phyloP scores from a whole-genome alignment of 331 rosid genomes.

The Prunus yedoensis region DNA sequence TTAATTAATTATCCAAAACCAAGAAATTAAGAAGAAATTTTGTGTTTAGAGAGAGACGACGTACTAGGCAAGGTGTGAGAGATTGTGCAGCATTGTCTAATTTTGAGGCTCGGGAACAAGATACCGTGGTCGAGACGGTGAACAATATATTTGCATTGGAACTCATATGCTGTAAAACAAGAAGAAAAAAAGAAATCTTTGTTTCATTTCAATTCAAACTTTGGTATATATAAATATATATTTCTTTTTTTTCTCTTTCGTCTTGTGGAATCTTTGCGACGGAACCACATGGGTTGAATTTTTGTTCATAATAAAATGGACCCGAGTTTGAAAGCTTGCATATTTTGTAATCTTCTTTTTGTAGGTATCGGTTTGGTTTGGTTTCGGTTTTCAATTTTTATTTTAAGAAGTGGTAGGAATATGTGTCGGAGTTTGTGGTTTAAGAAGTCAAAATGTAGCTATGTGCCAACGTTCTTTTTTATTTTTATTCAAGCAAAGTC shows the following conservation, averaged over 20 bases:
- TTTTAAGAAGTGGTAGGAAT: conserved; percentile 58
- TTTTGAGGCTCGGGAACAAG: conserved; percentile 51
- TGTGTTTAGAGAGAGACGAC: conserved; percentile 31
- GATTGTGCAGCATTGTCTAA: conserved; percentile 41
- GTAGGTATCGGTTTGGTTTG: conserved; percentile 10
- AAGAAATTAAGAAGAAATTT: conserved; percentile 12
- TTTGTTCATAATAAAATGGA: conserved; percentile 21
- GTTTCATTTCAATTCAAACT: conserved; percentile 26
- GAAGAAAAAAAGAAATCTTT: background rate
- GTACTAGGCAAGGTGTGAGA: conserved; percentile 67
- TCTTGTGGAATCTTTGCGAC: background rate
- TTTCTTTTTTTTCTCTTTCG: background rate
- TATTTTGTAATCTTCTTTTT: conserved; percentile 29
- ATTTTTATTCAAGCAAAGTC: conserved; percentile 4
- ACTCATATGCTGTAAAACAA: conserved; percentile 24
- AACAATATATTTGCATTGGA: conserved; percentile 40
- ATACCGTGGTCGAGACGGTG: conserved; percentile 84
- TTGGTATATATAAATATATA: conserved; percentile 3
- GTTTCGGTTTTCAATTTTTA: background rate
- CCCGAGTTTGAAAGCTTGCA: conserved; percentile 38
- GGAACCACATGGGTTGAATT: background rate
- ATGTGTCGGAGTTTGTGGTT: conserved; percentile 72
- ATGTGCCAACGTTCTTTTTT: background rate
- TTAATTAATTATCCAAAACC: conserved; percentile 14
- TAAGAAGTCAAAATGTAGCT: conserved; percentile 55